Base-by-base conservation (phyloP, 2,329 filamentous ascomycete species). In the Nothophoma quercina region DNA sequence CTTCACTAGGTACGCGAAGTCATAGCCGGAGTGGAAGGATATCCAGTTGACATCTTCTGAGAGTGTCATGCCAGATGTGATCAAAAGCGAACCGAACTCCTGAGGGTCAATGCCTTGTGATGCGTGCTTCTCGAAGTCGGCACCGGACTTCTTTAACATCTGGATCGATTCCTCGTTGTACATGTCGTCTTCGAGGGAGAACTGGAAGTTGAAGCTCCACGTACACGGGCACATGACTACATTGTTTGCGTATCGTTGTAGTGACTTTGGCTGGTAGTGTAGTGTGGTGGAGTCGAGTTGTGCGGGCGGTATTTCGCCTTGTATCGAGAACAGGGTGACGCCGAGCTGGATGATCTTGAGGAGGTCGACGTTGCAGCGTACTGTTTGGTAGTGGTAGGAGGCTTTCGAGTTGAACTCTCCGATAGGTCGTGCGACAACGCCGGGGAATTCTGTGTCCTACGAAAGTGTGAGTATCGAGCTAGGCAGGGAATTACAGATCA, bases 131-230 rank as follows among this genome's bases (percentile, higher is more conserved):
- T 85, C 82, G 61, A 99, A 97, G 73, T 98, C 91, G 56, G 97
- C 93, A n/a, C 95, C 95, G 2, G 91, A 91, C 67, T 91, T 88
- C 64, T 91, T 88, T 16, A 98, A 83, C 64, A 96, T 91, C 60
- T 95, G 89, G 62, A 97, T 97, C 13, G 92, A 97, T 51, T 92
- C 89, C 71, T 96, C 89, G 59, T 96, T 95, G 77, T 96, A 98
- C 95, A 99, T 99, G 77, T 99, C 95, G 30, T 93, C 87, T 62
- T 95, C 90, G 8, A 97, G 82, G 1, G 91, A 95, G 75, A 98
- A 99, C 65, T 93, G 89, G 78, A 99, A 99, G 81, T 99, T 98
- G 83, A 99, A 99, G 65, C 97, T 93, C 95, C 95, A 99, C 15
- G 93, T 96, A 71, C 90, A 96, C 13, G 91, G 93, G 53, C 91